Conservation (phyloP, 148 eudicot species). For the Chenopodium suecicum region DNA sequence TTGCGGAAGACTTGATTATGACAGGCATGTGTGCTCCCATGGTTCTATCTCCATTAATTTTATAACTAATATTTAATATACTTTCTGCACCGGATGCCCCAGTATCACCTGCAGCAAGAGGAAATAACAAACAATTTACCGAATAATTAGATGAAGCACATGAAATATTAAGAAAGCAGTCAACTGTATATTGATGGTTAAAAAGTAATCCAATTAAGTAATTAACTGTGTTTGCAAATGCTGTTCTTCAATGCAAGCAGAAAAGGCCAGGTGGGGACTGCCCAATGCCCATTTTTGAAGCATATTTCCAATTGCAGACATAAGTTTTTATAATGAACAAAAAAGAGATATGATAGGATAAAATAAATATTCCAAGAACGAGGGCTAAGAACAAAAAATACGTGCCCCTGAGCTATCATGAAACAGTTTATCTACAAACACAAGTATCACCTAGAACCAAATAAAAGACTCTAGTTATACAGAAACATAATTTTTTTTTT, state of each 20-base stretch:
- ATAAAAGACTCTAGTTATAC: background rate
- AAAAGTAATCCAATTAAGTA: background rate
- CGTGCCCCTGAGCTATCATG: background rate
- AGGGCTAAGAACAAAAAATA: background rate
- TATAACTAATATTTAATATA: constrained; percentile 68
- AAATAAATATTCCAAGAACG: background rate
- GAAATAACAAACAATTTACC: constrained; percentile 1
- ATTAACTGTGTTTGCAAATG: background rate
- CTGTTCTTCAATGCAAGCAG: background rate
- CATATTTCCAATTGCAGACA: background rate
- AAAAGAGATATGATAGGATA: too few relatives aligned
- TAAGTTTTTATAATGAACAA: background rate
- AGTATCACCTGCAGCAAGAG: constrained; percentile 51
- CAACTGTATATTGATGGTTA: background rate
- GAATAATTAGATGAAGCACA: background rate
- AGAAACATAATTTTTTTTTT: too few relatives aligned
- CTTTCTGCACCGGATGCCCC: constrained; percentile 48
- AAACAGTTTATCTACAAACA: too few relatives aligned
- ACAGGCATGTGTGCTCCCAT: constrained; percentile 83
- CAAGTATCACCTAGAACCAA: background rate
- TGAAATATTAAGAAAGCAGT: background rate
- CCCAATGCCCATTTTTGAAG: background rate
- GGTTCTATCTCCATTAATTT: constrained; percentile 66
- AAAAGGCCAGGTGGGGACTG: background rate
- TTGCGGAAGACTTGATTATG: constrained; percentile 30